A percentile compares a stretch with the other conserved stretches of the same genome.
Conservation (phyloP, 192 early-diverging fungal species). For the Gryganskiella cystojenkinii region DNA sequence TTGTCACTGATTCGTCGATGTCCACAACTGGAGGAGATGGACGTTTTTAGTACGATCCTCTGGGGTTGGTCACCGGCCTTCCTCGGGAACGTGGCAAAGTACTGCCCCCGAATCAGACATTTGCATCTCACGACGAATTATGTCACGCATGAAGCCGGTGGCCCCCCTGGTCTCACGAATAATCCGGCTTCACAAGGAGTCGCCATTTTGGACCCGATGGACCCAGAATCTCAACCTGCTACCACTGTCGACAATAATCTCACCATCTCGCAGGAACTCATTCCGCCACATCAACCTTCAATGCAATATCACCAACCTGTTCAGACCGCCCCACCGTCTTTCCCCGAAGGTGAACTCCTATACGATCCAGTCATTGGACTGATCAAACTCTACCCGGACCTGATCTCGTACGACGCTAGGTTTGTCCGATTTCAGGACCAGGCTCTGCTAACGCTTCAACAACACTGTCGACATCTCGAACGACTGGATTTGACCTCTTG, state of each 20-base stretch:
- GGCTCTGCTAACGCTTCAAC: slow-evolving; percentile 7
- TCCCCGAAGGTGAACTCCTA: neutral
- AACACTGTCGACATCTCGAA: slow-evolving; percentile 12
- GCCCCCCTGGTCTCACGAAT: neutral
- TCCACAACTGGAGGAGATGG: slow-evolving; percentile 18
- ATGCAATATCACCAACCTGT: neutral
- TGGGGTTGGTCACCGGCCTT: slow-evolving; percentile 14
- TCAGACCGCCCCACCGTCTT: too few species aligned
- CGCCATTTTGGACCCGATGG: neutral
- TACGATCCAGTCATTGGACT: slow-evolving; percentile 16
- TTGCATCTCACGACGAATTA: slow-evolving; percentile 27
- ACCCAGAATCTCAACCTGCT: neutral
- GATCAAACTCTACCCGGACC: slow-evolving; percentile 13
- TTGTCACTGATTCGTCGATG: slow-evolving; percentile 1
- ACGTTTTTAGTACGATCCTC: slow-evolving; percentile 19
- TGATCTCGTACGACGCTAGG: slow-evolving; percentile 20
- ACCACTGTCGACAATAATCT: neutral
- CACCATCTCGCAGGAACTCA: neutral
- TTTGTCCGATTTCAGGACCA: slow-evolving; percentile 31
- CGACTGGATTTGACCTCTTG: slow-evolving; percentile 20
- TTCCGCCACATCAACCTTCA: neutral
- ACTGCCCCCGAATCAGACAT: slow-evolving; percentile 12
- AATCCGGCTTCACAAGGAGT: neutral
- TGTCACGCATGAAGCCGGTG: neutral
- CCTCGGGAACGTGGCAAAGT: slow-evolving; percentile 10